Evolutionary conservation across 495 filamentous ascomycete species (phyloP), one percentile per base, ranked within the genome.

Genomic region (Talaromyces nanjingensis): DNA sequence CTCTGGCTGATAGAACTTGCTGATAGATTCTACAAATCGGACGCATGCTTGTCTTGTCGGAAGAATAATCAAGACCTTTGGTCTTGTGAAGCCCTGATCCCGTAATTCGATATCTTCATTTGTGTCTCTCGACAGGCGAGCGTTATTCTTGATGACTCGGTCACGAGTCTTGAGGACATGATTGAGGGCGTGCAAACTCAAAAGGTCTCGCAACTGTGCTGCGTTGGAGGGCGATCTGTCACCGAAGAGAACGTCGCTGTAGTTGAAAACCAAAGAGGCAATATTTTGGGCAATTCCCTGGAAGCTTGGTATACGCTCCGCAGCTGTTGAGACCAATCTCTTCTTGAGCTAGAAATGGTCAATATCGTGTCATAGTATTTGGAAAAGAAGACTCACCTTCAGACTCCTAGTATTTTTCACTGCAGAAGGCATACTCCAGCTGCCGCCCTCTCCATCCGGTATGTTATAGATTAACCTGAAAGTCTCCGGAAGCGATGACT

Each of bases 51-150:
- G 86, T 53, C 91, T 82, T 1, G 94, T 98, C 2, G 94, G 93
- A 7, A 96, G 75, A 45, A 98, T 80, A 67, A 97, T 88, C 24
- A 98, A 83, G 18, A 97, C 87, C 69, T 96, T 97, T 6, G 96
- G 94, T 2, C 94, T 83, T 0, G 94, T 97, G 72, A 97, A 98
- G 4, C 96, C 94, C 75, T 98, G 94, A 72, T 98, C 96, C 53
- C 92, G 86, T 29, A 92, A 78, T 60, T 98, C 94, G 24, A 91
- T 77, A 31, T 89, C 86, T 54, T 84, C 83, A 34, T 80, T 79
- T 33, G 79, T 78, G 47, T 84, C 81, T 62, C 82, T 81, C n/a
- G 83, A 74, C 11, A 96, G 77, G 60, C 86, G 89, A 22, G 87
- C 84, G 68, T 92, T 96, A 75, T 97, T 96, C 73, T 96, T 98